phyloP scores from a whole-genome alignment of 192 early-diverging fungal genomes.

The Coemansia sp. region DNA sequence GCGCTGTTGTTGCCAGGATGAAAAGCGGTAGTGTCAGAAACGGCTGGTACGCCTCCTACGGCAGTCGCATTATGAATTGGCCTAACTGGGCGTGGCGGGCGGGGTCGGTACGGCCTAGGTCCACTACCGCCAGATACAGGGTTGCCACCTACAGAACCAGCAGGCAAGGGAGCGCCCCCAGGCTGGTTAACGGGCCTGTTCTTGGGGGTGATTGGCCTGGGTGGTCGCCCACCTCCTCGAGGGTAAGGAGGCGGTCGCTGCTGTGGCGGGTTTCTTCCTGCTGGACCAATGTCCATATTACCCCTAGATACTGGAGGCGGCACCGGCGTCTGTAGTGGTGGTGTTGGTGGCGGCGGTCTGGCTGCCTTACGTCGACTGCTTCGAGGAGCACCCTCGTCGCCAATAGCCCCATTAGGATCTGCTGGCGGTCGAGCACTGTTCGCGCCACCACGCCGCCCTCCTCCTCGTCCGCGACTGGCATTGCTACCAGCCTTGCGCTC shows the following conservation, averaged over 20 bases:
- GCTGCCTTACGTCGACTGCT: slow-evolving; percentile 1
- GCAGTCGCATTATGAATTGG: neutral
- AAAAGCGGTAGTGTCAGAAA: neutral
- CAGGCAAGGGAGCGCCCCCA: neutral
- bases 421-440: neutral
- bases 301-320: neutral
- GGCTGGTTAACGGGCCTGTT: neutral
- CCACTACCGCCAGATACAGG: neutral
- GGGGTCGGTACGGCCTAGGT: neutral
- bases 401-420: neutral
- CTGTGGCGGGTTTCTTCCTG: neutral
- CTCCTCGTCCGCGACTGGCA: slow-evolving; percentile 8
- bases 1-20: neutral
- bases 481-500: neutral
- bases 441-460: neutral
- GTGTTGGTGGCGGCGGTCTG: neutral
- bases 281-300: neutral
- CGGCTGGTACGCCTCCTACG: neutral
- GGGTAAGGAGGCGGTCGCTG: neutral
- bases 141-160: neutral
- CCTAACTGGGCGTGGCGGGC: slow-evolving; percentile 6
- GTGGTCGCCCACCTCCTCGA: neutral
- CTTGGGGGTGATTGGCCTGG: slow-evolving; percentile 1
- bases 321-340: neutral
- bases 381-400: neutral